These are phyloP conservation scores for Tulasnella sp. DNA, from an alignment of 768 basidiomycete genomes.

Conservation along the genomic window DNA sequence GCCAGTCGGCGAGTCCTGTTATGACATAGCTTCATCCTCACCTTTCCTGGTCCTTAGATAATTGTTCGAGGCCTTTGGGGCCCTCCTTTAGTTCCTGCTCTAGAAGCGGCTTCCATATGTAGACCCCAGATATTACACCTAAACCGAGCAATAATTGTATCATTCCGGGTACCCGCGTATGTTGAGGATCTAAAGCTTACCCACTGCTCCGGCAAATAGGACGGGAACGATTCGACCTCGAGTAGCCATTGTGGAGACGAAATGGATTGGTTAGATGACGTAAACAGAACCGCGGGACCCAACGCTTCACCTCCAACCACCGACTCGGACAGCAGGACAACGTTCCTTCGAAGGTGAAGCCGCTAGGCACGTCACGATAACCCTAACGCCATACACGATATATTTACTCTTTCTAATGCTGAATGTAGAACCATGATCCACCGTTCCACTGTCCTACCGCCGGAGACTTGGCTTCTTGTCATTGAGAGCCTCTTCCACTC, in stretches of 20 bases:
- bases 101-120: slow-evolving; percentile 17
- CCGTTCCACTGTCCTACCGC: background rate
- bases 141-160: background rate
- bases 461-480: background rate
- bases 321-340: background rate
- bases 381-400: background rate
- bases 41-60: background rate
- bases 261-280: background rate
- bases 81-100: background rate
- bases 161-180: background rate
- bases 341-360: background rate
- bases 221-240: background rate
- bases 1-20: background rate
- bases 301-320: background rate
- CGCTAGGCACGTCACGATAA: background rate
- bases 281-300: background rate
- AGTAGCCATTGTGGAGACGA: slow-evolving; percentile 18
- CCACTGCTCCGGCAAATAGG: slow-evolving; percentile 21
- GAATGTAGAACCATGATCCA: background rate
- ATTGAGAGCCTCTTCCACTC: background rate
- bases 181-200: background rate
- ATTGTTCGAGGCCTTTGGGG: slow-evolving; percentile 1
- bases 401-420: background rate
- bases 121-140: slow-evolving; percentile 23
- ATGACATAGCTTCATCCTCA: background rate